Evolutionary conservation across 83 land plant species (phyloP).

Genomic region (Diphasiastrum complanatum): DNA sequence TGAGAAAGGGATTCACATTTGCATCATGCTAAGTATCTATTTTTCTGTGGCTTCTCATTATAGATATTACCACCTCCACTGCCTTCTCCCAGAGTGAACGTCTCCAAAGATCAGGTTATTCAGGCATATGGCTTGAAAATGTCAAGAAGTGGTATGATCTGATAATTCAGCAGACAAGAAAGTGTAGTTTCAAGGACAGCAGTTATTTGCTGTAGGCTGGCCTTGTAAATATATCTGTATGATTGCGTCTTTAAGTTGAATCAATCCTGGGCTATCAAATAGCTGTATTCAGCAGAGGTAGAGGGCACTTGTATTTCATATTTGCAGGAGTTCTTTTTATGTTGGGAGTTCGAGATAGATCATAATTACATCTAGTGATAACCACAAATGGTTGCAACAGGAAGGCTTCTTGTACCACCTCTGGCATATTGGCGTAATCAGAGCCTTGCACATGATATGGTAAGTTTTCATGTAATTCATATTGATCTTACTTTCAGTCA

Average conservation of each 20-base stretch:
- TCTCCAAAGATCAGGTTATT: constrained; percentile 18
- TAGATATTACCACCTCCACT: constrained; percentile 16
- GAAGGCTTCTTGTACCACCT: constrained; percentile 23
- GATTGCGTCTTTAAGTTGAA: not conserved
- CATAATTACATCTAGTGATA: no score
- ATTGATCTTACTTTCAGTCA: no score
- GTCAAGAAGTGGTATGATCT: constrained; percentile 13
- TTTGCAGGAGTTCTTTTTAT: no score
- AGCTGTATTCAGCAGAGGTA: no score
- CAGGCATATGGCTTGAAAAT: constrained; percentile 24
- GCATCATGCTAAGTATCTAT: no score
- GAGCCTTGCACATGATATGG: constrained; percentile 18
- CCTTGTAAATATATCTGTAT: not conserved
- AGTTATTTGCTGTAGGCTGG: not conserved
- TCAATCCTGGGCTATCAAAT: no score
- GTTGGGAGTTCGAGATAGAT: no score
- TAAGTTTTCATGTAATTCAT: no score
- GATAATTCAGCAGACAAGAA: not conserved
- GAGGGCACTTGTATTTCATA: no score
- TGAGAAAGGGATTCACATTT: no score
- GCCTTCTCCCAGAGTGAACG: constrained; percentile 22
- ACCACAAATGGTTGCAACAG: no score
- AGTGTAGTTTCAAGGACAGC: not conserved
- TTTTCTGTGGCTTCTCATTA: no score
- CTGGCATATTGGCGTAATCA: constrained; percentile 27